phyloP scores from a whole-genome alignment of 148 eudicot genomes.

The Persicaria maculosa region DNA sequence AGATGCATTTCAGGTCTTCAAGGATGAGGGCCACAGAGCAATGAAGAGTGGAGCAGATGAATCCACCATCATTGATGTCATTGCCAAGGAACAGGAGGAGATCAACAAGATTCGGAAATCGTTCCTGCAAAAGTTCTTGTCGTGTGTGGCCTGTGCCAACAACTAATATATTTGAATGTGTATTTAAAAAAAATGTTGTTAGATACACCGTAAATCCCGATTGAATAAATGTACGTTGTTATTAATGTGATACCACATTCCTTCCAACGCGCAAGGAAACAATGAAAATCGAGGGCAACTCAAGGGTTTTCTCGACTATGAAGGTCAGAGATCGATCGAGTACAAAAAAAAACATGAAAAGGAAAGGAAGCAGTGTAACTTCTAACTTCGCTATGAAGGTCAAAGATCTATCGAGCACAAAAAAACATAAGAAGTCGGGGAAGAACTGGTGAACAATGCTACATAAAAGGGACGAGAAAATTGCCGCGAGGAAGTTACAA shows the following conservation, averaged over 20 bases:
- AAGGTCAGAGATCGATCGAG: background rate
- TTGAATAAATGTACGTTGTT: no score
- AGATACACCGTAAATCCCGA: no score
- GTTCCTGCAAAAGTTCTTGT: background rate
- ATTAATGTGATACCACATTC: no score
- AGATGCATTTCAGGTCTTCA: slow-evolving; percentile 28
- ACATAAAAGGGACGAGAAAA: background rate
- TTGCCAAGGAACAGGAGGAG: background rate
- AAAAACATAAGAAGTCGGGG: background rate
- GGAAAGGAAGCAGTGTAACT: background rate
- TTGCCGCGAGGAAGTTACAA: background rate
- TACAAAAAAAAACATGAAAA: background rate
- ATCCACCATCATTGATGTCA: slow-evolving; percentile 20
- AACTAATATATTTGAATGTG: background rate
- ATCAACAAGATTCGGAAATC: background rate
- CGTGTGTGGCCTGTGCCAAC: background rate
- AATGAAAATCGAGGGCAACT: no score
- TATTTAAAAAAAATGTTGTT: background rate
- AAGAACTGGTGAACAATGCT: background rate
- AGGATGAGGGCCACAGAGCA: slow-evolving; percentile 33
- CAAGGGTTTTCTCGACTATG: no score
- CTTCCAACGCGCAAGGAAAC: no score
- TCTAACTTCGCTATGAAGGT: no score
- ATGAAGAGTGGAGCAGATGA: slow-evolving; percentile 33
- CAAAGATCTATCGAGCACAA: no score